Evolutionary conservation across 148 eudicot genomes (phyloP), one percentile per base, ranked within the genome.

Genomic region (Amaranthus cruentus): DNA sequence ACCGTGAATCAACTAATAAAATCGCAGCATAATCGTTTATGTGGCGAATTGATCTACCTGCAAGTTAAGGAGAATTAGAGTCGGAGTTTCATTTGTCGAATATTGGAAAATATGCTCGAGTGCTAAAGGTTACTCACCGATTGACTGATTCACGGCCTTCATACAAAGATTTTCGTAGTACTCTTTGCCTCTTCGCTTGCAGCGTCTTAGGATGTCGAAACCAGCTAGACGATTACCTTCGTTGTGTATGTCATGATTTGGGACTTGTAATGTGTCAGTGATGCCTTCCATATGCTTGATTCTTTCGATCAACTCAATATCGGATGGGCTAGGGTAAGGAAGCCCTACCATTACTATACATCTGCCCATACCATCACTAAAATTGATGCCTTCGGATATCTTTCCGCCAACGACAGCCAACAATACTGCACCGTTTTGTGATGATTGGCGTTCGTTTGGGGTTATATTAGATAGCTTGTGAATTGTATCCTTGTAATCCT

Each of bases 91-190:
- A 28, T 28, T 28, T 28, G 38, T 28, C 2, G n/a, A 59, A 7
- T 59, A 4, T 60, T 60, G 63, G 50, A 64, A 66, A n/a, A 48
- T 13, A 49, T 14, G 47, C 38, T 46, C 62, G 14, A 65, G 12
- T 57, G 56, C 49, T 15, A 46, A 2, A 55, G 68, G 69, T 4
- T 46, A 83, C 90, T 68, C 74, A 94, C 98, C 98, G 65, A 91
- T 90, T n/a, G 97, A 94, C 84, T 94, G 98, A 87, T 94, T 91
- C 69, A 94, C 97, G 75, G 97, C 97, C 80, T 94, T 94, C 96
- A 91, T 94, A 84, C 97, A 91, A 69, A 94, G 91, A 87, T 94
- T 94, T 81, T 94, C 97, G 13, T 94, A 94, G 50, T 94, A 94
- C 71, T 91, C 93, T 70, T 81, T 91, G 74, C 97, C 98, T 80